phyloP scores from a whole-genome alignment of 2,329 filamentous ascomycete species.

The Colletotrichum navitas region DNA sequence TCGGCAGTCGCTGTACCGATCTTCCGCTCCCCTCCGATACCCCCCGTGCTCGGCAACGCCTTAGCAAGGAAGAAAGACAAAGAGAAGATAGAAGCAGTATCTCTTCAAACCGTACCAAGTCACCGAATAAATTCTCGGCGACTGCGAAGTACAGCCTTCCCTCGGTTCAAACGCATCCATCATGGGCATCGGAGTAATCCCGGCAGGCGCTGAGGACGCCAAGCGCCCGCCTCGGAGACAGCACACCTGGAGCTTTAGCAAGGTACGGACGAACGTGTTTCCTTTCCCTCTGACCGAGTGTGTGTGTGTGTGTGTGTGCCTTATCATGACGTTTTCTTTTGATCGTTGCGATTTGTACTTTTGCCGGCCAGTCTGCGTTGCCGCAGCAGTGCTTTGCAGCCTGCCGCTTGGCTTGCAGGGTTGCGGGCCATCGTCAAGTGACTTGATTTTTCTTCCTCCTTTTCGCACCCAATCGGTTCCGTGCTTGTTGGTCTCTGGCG shows the following conservation, averaged over 20 bases:
- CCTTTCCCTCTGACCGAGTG: constrained; percentile 1
- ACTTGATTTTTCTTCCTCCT: constrained; percentile 2
- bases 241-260: constrained; percentile 59
- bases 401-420: constrained; percentile 14
- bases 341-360: neutral
- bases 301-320: neutral
- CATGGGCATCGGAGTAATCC: constrained; percentile 41
- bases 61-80: neutral
- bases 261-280: constrained; percentile 47
- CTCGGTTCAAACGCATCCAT: constrained; percentile 5
- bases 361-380: neutral
- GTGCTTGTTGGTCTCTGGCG: constrained; percentile 14
- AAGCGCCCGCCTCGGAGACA: constrained; percentile 46
- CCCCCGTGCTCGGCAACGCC: constrained; percentile 29
- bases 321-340: neutral
- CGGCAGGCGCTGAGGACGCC: constrained; percentile 32
- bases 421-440: constrained; percentile 20
- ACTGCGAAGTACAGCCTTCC: neutral
- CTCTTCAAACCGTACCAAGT: neutral
- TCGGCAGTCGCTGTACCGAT: constrained; percentile 38
- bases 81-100: constrained; percentile 6
- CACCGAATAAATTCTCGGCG: neutral
- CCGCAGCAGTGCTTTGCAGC: neutral
- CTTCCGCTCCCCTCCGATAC: constrained; percentile 24
- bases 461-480: neutral